Conservation (phyloP, 495 filamentous ascomycete genomes). For the Penicillium simplicissimum region DNA sequence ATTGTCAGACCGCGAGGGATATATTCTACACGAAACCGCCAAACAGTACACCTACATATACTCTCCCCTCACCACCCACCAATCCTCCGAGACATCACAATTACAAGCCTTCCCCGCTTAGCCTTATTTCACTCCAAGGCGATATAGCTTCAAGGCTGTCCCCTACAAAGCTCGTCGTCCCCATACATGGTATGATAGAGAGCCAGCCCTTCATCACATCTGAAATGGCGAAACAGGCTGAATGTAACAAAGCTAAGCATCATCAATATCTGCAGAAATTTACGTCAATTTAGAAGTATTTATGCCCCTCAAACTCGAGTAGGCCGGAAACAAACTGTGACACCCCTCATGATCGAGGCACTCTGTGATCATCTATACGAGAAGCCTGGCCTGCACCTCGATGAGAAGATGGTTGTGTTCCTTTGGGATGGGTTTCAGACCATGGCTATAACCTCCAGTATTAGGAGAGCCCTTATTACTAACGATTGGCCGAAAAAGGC, state of each 20-base stretch:
- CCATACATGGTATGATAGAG: not conserved
- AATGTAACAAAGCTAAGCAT: too few relatives aligned
- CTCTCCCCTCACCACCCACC: not conserved
- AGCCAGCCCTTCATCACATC: not conserved
- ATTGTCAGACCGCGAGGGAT: not conserved
- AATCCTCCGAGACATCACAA: not conserved
- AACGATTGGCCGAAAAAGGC: constrained; percentile 2
- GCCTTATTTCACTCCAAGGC: not conserved
- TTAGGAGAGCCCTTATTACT: not conserved
- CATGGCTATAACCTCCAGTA: constrained; percentile 17
- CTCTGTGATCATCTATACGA: too few relatives aligned
- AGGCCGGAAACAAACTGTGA: too few relatives aligned
- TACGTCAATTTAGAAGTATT: too few relatives aligned
- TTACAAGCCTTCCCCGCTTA: not conserved
- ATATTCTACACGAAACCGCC: constrained; percentile 4
- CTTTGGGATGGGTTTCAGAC: not conserved
- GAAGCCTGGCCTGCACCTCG: too few relatives aligned
- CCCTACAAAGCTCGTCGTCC: not conserved
- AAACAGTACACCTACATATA: too few relatives aligned
- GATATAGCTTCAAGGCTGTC: not conserved
- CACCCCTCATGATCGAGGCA: too few relatives aligned
- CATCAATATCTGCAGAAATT: too few relatives aligned
- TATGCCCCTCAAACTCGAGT: too few relatives aligned
- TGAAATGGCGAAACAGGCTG: not conserved
- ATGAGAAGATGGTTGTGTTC: too few relatives aligned